Evolutionary conservation across 1,284 basidiomycete species (phyloP).

Genomic region (Porogramme epimiltina): DNA sequence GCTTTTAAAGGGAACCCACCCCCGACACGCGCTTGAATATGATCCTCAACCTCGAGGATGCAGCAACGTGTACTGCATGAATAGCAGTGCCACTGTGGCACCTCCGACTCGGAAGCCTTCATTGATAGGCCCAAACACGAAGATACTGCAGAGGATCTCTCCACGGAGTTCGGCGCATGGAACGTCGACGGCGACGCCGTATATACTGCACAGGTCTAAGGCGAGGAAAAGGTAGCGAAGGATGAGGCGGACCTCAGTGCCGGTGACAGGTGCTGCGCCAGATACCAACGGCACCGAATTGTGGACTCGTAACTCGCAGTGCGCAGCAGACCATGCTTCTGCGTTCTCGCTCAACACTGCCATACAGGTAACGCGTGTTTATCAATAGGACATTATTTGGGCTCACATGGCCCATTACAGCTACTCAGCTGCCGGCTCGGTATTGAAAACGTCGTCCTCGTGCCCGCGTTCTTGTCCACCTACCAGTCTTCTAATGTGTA

Average conservation of each 20-base stretch:
- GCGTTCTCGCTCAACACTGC: constrained; percentile 98
- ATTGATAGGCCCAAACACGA: constrained; percentile 89
- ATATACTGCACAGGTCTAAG: constrained; percentile 64
- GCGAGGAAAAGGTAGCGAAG: constrained; percentile 50
- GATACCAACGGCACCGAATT: constrained; percentile 89
- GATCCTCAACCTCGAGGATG: constrained; percentile 63
- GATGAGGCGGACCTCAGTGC: constrained; percentile 73
- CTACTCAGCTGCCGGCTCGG: constrained; percentile 94
- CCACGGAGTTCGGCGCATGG: constrained; percentile 85
- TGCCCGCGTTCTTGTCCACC: constrained; percentile 84
- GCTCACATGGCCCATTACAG: constrained; percentile 38
- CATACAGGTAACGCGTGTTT: constrained; percentile 80
- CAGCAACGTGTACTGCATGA: constrained; percentile 62
- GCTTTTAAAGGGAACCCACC: too few relatives aligned
- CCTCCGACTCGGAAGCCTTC: constrained; percentile 66
- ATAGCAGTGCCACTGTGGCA: constrained; percentile 71
- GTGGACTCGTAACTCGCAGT: constrained; percentile 95
- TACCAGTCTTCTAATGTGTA: constrained; percentile 91
- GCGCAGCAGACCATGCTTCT: constrained; percentile 96
- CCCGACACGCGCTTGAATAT: too few relatives aligned
- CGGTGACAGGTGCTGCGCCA: constrained; percentile 78
- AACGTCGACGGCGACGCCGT: constrained; percentile 84
- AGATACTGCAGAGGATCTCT: constrained; percentile 63
- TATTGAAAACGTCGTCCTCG: constrained; percentile 90
- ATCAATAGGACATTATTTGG: not conserved